Percentiles rank a stretch among this genome's conserved stretches.
phyloP scores from a whole-genome alignment of 2,329 filamentous ascomycete genomes.

The Pseudogymnoascus sp. region DNA sequence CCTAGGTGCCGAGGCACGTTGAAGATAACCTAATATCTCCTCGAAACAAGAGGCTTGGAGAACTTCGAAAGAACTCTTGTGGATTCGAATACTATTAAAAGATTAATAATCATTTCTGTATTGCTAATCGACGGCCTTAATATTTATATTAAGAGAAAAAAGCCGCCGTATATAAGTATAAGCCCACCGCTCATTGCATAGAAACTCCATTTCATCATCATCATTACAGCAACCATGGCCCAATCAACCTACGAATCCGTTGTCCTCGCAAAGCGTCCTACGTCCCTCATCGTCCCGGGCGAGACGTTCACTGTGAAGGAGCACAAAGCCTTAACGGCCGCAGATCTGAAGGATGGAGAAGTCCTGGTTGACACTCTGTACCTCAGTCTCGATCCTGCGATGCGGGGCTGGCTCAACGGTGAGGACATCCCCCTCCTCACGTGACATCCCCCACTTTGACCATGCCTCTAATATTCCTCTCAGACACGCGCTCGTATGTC shows the following conservation, averaged over 20 bases:
- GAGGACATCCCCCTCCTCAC: conserved; percentile 17
- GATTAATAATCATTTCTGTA: not conserved
- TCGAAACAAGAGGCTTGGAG: not conserved
- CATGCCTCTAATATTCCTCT: not conserved
- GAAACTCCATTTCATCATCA: not conserved
- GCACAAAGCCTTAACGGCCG: conserved; percentile 35
- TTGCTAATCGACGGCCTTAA: conserved; percentile 3
- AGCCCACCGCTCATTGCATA: not conserved
- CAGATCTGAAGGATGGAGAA: conserved; percentile 52
- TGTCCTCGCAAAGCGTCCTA: conserved; percentile 56
- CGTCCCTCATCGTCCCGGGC: conserved; percentile 50
- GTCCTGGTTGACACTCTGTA: conserved; percentile 54
- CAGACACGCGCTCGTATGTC: conserved; percentile 50
- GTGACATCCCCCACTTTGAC: conserved; percentile 5
- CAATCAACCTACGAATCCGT: conserved; percentile 31
- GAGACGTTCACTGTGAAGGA: conserved; percentile 52
- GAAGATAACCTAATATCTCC: conserved; percentile 4
- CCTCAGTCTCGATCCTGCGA: conserved; percentile 64
- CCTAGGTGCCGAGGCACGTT: conserved; percentile 1
- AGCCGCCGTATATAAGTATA: conserved; percentile 3
- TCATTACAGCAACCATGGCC: not conserved
- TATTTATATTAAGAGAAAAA: conserved; percentile 1
- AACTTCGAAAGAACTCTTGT: not conserved
- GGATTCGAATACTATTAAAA: not conserved
- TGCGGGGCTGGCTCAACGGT: conserved; percentile 64